Evolutionary conservation across 202 grass and related monocot genomes (phyloP).

Genomic region (Panicum virgatum): DNA sequence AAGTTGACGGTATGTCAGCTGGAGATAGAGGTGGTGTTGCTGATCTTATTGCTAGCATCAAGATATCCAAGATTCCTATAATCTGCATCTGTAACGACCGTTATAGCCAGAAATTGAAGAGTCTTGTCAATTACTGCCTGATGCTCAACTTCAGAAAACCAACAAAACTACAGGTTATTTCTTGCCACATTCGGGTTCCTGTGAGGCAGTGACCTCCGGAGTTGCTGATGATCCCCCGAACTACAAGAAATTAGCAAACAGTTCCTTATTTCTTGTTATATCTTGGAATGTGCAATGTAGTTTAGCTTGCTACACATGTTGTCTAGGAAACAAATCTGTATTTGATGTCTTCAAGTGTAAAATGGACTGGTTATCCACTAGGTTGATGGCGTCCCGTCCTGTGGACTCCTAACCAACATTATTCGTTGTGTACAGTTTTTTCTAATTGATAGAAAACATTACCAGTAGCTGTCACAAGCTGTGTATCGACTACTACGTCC

Average conservation of each 20-base stretch:
- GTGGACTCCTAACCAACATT: not conserved
- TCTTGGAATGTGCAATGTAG: not conserved
- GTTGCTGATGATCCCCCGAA: slow-evolving; percentile 5
- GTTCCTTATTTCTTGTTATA: slow-evolving; percentile 6
- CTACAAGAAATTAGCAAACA: not conserved
- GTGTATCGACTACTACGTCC: not conserved
- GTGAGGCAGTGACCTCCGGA: slow-evolving; percentile 3
- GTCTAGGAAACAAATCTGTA: slow-evolving; percentile 5
- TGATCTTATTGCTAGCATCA: slow-evolving; percentile 99
- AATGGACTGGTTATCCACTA: slow-evolving; percentile 19
- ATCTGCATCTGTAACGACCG: slow-evolving; percentile 98
- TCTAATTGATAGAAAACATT: not conserved
- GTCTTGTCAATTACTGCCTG: slow-evolving; percentile 88
- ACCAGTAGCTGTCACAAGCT: not conserved
- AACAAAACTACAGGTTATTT: slow-evolving; percentile 92
- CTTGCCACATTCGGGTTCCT: slow-evolving; percentile 18
- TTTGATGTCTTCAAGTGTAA: slow-evolving; percentile 12
- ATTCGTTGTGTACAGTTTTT: not conserved
- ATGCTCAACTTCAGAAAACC: slow-evolving; percentile 93
- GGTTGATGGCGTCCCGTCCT: not conserved
- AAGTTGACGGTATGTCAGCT: slow-evolving; percentile 99
- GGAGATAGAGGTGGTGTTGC: slow-evolving; percentile 99
- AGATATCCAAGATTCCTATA: slow-evolving; percentile 97
- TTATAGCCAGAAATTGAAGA: slow-evolving; percentile 98
- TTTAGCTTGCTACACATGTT: slow-evolving; percentile 26